Base-by-base conservation (phyloP, 23 red algal genomes). In the Gracilaria domingensis region DNA sequence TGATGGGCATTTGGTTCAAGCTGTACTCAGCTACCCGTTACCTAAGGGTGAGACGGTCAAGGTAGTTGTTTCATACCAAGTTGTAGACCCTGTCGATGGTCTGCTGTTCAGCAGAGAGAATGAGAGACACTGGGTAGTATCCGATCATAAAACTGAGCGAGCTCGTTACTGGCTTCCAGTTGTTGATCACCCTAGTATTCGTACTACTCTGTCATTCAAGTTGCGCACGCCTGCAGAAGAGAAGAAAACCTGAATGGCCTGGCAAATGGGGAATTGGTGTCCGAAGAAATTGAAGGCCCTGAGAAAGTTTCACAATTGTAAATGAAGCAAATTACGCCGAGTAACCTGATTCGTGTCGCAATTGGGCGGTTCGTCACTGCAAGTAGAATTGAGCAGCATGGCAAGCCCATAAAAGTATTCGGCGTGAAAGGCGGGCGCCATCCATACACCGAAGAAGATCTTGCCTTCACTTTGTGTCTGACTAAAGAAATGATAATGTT, bases 101-200 rank as follows among this genome's bases (percentile, higher is more conserved):
- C 58, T 95, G 25, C 29, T 87, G 4, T 95, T 95, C 65, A 82
- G 72, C 35, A 38, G 57, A 26, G 39, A 66, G 51, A 60, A 66
- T 40, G 83, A 88, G 20, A 69, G 81, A 23, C 75, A 78, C 38
- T 95, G 86, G 49, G 84, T 95, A 0, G 82, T 83, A 25, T 87
- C 70, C 26, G 92, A 95, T 76, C 92, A 95, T 42, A 84, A 95
- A 81, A 95, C 92, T 36, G 92, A 95, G 56, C 79, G 92, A 18
- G 92, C 92, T 39, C 83, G 92, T 25, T 95, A 95, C 55, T 95
- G 92, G 92, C 92, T 95, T 50, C 92, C 92, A n/a, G 55, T 86
- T 14, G 66, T 95, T 36, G 92, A 95, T 51, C 92, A 95, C 67
- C 92, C 92, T 0, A 75, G 59, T 26, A 84, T 95, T 51, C 82